Evolutionary conservation across 768 basidiomycete genomes (phyloP), one percentile per base, ranked within the genome.

Genomic region (Trametes cingulata): DNA sequence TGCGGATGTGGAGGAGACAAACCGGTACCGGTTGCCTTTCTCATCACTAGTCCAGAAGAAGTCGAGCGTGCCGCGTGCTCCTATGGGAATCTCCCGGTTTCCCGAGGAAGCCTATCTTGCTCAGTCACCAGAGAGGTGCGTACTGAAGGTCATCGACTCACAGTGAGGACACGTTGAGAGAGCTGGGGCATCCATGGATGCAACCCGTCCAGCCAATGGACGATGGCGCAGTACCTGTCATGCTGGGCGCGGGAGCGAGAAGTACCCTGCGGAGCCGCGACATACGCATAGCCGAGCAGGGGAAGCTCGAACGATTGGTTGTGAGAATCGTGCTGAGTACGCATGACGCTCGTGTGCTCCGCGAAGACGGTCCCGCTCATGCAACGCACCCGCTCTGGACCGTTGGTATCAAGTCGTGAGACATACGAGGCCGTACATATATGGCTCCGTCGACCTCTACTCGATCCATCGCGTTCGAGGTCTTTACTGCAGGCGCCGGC

Each of bases 11-110:
- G 12, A 45, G 20, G 49, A 22, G 40, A 25, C 39, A 13, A n/a
- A 33, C 50, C 51, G 58, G 58, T 46, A 40, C 58, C 58, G 58
- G 58, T 22, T 17, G 36, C 17, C 3, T 41, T 39, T 52, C 58
- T 25, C 58, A 59, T 36, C 35, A 37, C 24, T 46, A 52, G 42
- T 37, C 8, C 43, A 29, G 14, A 20, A 57, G 56, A 59, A 59
- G 58, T 43, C 8, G 50, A 17, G 19, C 4, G 35, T 24, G 43
- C 58, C 58, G 50, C 50, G 47, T 59, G 58, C 50, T 59, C 36
- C 15, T 51, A 50, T 59, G 58, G 46, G 58, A 59, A 59, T 42
- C 2, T 17, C 24, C 20, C 49, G 14, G 33, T 8, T 20, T 15
- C 25, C 9, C 13, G 36, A n/a, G 10, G 24, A 14, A 24, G 25